These are phyloP conservation scores for Rhizophagus sp. DNA, from an alignment of 192 early-diverging fungal species.

Conservation along the genomic window DNA sequence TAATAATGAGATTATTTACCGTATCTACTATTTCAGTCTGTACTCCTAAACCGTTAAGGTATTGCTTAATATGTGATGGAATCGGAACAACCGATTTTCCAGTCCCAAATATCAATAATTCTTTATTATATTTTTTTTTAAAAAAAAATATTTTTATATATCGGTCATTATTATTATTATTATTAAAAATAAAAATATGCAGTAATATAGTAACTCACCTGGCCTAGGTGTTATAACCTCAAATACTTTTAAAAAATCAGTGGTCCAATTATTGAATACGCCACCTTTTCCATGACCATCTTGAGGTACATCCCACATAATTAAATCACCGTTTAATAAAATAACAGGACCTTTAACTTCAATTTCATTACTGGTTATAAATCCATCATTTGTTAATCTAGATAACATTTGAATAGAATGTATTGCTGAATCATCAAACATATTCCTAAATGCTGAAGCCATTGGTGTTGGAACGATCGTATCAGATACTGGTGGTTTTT, in stretches of 20 bases:
- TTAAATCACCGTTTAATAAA: conserved; percentile 52
- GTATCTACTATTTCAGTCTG: conserved; percentile 63
- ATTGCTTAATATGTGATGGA: conserved; percentile 46
- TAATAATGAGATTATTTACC: conserved; percentile 37
- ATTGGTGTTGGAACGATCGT: conserved; percentile 16
- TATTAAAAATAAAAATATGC: neutral
- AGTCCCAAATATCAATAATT: conserved; percentile 60
- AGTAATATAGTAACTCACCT: conserved; percentile 37
- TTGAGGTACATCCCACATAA: conserved; percentile 58
- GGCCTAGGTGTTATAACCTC: conserved; percentile 57
- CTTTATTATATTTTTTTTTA: conserved; percentile 29
- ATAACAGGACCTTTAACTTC: conserved; percentile 50
- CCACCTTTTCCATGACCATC: conserved; percentile 11
- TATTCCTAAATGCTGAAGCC: conserved; percentile 52
- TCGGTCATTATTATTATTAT: neutral
- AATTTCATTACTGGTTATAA: conserved; percentile 52
- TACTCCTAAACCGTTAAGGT: conserved; percentile 51
- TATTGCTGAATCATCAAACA: conserved; percentile 52
- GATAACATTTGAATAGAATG: conserved; percentile 45
- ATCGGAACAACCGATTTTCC: conserved; percentile 54
- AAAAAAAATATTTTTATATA: neutral
- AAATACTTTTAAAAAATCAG: conserved; percentile 55
- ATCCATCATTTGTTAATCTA: conserved; percentile 53
- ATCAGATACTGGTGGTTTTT: conserved; percentile 1
- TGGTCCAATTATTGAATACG: conserved; percentile 41